Base-by-base conservation (phyloP, 257 asterid genomes). In the Solanum arcanum region DNA sequence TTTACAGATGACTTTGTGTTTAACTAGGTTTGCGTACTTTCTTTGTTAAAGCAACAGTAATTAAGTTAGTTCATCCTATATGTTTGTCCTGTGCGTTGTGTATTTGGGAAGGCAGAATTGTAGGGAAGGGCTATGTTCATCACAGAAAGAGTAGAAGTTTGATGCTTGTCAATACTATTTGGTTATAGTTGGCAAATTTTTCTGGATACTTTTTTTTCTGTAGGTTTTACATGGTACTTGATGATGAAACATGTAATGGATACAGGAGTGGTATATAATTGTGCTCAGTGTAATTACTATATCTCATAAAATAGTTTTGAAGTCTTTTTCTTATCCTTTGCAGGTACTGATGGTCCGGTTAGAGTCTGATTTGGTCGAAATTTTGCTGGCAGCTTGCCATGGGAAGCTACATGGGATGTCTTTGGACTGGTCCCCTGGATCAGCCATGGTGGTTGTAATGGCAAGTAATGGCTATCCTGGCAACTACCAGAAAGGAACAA, bases 381-480 rank as follows among this genome's bases (percentile, higher is more conserved):
- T 96, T 27, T 88, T 96, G 85, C 92, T 96, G 12, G 97, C 98
- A 49, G 98, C 98, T 44, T 93, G 98, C 90, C 92, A 84, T 88
- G 98, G 98, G 81, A 91, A 94, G 85, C 94, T 95, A 11, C 89
- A 87, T 6, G 92, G 90, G 12, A 88, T 94, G 80, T 88, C 98
- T 21, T 90, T 96, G 4, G 91, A 94, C 29, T 96, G 99, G 99
- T 94, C 97, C 29, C 91, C 95, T 1, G 98, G 96, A 46, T 94
- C 98, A 10, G 98, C 98, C 86, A 94, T 96, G 98, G 98, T 95
- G 35, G 98, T 96, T 68, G 99, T 96, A 42, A 95, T 96, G 98
- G 99, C 99, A 77, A 95, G 98, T 68, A 91, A 94, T 12, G 99
- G 99, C n/a, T 96, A 96, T 91, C 99, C 99, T 0, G 98, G 98